A percentile compares a stretch with the other conserved stretches of the same genome.
Evolutionary conservation across 2,329 filamentous ascomycete genomes (phyloP).

Genomic region (Mycosphaerella sp.): DNA sequence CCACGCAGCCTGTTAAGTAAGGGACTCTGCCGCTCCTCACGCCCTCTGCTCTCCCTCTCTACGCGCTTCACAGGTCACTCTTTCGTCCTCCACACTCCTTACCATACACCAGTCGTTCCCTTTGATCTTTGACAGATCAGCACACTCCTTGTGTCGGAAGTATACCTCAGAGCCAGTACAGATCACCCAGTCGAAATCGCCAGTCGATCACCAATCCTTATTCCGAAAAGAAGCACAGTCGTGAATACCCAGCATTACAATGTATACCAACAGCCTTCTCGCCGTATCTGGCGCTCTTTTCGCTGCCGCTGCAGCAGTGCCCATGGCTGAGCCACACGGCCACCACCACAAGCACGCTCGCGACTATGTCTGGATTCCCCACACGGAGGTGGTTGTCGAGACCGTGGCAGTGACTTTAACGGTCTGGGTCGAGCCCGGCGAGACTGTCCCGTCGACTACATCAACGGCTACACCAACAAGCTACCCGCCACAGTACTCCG

Average conservation of each 20-base stretch:
- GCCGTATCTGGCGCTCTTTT: constrained; percentile 30
- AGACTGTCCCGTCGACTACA: constrained; percentile 15
- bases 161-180: constrained; percentile 8
- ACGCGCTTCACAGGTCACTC: constrained; percentile 24
- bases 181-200: constrained; percentile 13
- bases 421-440: constrained; percentile 40
- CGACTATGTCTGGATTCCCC: constrained; percentile 47
- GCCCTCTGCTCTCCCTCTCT: constrained; percentile 5
- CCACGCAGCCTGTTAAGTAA: constrained; percentile 15
- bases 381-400: constrained; percentile 43
- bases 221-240: constrained; percentile 13
- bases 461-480: not conserved
- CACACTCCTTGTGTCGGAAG: constrained; percentile 20
- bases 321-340: constrained; percentile 20
- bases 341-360: constrained; percentile 31
- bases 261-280: constrained; percentile 31
- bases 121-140: constrained; percentile 27
- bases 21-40: constrained; percentile 12
- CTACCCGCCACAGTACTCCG: constrained; percentile 5
- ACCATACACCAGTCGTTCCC: constrained; percentile 20
- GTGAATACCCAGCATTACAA: constrained; percentile 15
- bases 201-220: constrained; percentile 20
- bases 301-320: constrained; percentile 29
- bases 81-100: constrained; percentile 25
- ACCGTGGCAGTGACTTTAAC: constrained; percentile 47